These are phyloP conservation scores for Garcia nutans DNA, from an alignment of 345 rosid genomes.

Conservation along the genomic window DNA sequence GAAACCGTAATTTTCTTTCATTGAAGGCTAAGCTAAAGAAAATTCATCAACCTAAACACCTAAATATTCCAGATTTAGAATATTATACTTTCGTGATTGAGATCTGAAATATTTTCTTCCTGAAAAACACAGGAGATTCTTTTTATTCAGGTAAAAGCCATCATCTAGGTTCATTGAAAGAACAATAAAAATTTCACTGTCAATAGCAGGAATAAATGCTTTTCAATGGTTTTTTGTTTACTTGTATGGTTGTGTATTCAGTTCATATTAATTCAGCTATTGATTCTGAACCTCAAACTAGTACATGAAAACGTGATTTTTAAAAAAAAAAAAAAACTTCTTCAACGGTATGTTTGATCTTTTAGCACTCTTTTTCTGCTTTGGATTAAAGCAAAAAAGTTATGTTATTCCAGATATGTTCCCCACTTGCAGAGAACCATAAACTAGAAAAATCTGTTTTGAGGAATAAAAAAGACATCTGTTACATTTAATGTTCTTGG, in stretches of 20 bases:
- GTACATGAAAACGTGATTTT: not conserved
- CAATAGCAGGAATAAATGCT: not conserved
- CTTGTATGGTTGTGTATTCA: not conserved
- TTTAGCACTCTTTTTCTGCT: not conserved
- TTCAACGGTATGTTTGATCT: not conserved
- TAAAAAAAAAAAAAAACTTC: no score
- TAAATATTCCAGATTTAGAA: not conserved
- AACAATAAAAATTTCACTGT: not conserved
- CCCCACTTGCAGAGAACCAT: not conserved
- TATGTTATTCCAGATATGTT: conserved; percentile 6
- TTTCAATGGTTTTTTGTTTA: not conserved
- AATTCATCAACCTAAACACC: not conserved
- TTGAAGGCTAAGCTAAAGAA: not conserved
- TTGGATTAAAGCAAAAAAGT: not conserved
- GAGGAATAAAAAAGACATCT: conserved; percentile 8
- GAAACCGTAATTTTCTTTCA: not conserved
- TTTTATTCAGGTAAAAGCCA: not conserved
- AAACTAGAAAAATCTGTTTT: not conserved
- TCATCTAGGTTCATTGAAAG: not conserved
- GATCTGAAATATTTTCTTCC: not conserved
- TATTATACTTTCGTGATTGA: not conserved
- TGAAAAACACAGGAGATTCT: not conserved
- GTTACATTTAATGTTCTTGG: conserved; percentile 7
- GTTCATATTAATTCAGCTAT: not conserved
- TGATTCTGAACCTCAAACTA: conserved; percentile 1